Evolutionary conservation across 345 rosid genomes (phyloP), one percentile per base, ranked within the genome.

Genomic region (Xanthoceras sorbifolium): DNA sequence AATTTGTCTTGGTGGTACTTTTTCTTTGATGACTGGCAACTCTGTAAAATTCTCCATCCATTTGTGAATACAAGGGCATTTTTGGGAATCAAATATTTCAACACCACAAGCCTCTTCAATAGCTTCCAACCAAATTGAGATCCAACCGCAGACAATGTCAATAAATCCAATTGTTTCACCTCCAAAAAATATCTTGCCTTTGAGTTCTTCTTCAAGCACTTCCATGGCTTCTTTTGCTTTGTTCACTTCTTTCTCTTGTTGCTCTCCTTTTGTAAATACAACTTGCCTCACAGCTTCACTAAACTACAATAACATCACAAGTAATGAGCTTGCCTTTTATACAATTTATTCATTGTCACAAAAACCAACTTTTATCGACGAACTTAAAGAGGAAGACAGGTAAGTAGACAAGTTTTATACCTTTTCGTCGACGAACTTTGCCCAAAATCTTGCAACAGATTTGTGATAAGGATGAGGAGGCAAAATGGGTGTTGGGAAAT

Each of bases 391-490:
- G 8, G 1, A 18, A 42, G 28, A 26, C 7, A 26, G 42, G 3
- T n/a, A 17, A n/a, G 5, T 2, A 29, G 14, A 20, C 1, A 18
- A 6, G 40, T 14, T 0, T 38, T 9, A 29, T 66, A 78, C 81
- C 81, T 78, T 78, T 1, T 66, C 73, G 0, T 73, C 81, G 0
- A 59, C n/a, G 22, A 78, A 78, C 17, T 73, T 42, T 6, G 73
- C 74, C 77, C 77, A 78, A 14, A 73, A 78, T 38, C 62, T 66
- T 55, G 81, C 77, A 14, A 44, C 23, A 42, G 81, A 68, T 25
- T 32, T 72, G 40, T 78, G 22, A n/a, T 31, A 9, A 57, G 77
- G 81, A 26, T 73, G 52, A 2, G 23, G 81, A 59, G 76, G 73
- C 61, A 78, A 22, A 3, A 78, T 14, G 14, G 80, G 71, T 2